These are phyloP conservation scores for Neodidymelliopsis sp. DNA, from an alignment of 2,329 filamentous ascomycete species.

Conservation along the genomic window DNA sequence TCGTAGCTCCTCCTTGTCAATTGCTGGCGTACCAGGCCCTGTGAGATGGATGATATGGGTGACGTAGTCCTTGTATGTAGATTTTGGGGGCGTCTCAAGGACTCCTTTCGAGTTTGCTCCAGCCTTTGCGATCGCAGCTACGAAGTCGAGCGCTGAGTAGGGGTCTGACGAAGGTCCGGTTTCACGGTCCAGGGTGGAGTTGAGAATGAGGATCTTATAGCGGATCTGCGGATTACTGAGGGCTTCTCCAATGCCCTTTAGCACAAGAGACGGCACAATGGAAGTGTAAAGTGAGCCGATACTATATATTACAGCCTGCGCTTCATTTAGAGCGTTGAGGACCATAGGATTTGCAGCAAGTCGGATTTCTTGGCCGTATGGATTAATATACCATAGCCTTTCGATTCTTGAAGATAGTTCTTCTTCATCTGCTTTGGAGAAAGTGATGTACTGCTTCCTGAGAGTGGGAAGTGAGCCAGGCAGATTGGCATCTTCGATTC, in stretches of 20 bases:
- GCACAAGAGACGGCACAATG: conserved; percentile 81
- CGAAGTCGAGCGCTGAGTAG: conserved; percentile 81
- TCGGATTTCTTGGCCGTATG: conserved; percentile 94
- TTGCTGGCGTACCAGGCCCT: conserved; percentile 70
- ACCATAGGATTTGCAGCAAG: conserved; percentile 84
- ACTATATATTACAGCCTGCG: conserved; percentile 81
- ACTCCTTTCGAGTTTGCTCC: conserved; percentile 59
- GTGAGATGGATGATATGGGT: conserved; percentile 86
- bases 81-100: conserved; percentile 19
- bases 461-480: conserved; percentile 82
- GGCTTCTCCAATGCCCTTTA: conserved; percentile 76
- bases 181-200: conserved; percentile 84
- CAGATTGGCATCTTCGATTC: conserved; percentile 79
- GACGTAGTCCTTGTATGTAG: conserved; percentile 72
- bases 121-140: conserved; percentile 78
- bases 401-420: conserved; percentile 80
- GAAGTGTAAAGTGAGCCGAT: conserved; percentile 95
- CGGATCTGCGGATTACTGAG: conserved; percentile 62
- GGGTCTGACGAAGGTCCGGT: conserved; percentile 73
- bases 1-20: conserved; percentile 71
- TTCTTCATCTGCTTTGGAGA: conserved; percentile 77
- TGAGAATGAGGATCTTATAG: conserved; percentile 83
- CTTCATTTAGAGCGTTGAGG: conserved; percentile 68
- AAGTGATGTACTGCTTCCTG: conserved; percentile 80
- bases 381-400: conserved; percentile 96